Percentiles rank a stretch among this genome's conserved stretches.
These are phyloP conservation scores for Hirsutella rhossiliensis DNA, from an alignment of 2,329 filamentous ascomycete species.

Conservation along the genomic window DNA sequence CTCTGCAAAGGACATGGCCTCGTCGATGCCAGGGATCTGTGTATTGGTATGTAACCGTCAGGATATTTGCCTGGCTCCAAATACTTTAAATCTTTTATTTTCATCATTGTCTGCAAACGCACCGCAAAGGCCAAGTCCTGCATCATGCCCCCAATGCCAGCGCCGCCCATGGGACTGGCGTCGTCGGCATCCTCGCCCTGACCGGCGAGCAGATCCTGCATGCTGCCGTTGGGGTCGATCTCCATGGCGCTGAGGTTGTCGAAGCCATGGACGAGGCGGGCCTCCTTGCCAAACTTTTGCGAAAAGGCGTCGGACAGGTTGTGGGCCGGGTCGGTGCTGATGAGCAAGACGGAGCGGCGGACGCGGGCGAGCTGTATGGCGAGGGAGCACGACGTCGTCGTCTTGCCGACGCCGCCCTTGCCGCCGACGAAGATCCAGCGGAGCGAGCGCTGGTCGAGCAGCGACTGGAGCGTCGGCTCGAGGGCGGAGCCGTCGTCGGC, in stretches of 20 bases:
- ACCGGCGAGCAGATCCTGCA: slow-evolving; percentile 82
- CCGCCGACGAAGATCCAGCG: slow-evolving; percentile 99
- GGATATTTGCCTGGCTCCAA: no score
- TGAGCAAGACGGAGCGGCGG: slow-evolving; percentile 90
- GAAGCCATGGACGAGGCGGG: slow-evolving; percentile 82
- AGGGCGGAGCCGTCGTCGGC: slow-evolving; percentile 52
- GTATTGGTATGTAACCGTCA: neutral
- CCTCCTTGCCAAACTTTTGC: slow-evolving; percentile 99
- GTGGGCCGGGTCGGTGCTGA: slow-evolving; percentile 96
- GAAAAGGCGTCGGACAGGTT: slow-evolving; percentile 96
- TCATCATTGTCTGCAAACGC: no score
- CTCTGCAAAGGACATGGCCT: slow-evolving; percentile 99
- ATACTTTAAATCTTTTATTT: no score
- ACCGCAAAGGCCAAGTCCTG: slow-evolving; percentile 95
- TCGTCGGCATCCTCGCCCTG: slow-evolving; percentile 60
- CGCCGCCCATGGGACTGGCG: slow-evolving; percentile 53
- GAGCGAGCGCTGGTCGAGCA: slow-evolving; percentile 88
- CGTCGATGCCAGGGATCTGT: slow-evolving; percentile 94
- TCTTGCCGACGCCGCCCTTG: slow-evolving; percentile 97
- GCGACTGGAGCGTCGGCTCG: slow-evolving; percentile 86
- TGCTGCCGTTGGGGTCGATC: slow-evolving; percentile 95
- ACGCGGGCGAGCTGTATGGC: slow-evolving; percentile 95
- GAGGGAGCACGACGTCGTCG: slow-evolving; percentile 96
- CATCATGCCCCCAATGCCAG: slow-evolving; percentile 84
- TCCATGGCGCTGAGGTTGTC: slow-evolving; percentile 96